Base-by-base conservation (phyloP, 2,329 filamentous ascomycete species). In the Epichloe sibirici region DNA sequence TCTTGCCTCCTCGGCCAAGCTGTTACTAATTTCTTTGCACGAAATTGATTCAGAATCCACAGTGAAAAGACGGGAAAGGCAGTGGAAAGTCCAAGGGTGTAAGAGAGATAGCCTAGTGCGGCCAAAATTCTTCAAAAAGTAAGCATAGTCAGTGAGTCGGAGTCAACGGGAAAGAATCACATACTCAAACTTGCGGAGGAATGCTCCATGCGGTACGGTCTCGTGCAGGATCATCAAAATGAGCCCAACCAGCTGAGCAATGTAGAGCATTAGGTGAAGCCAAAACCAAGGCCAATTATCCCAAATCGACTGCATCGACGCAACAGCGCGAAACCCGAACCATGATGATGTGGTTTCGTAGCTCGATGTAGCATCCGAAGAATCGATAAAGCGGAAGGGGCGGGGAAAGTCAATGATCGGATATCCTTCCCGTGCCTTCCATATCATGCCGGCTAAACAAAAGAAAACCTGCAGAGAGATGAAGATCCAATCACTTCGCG, bases 261-360 rank as follows among this genome's bases (percentile, higher is more conserved):
- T 25, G 48, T 57, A 57, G 37, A 57, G 51, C 15, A 57, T 46
- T 4, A 53, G 35, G 31, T 57, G 55, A 12, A 57, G 53, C 7
- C 43, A 52, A 37, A 57, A 57, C 55, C 55, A 57, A 2, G 53
- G 53, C 55, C 53, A 53, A 15, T 49, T 34, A 4, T 47, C 17
- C 17, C 17, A 38, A 8, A 53, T 6, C 2, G 51, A 43, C 12
- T n/a, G 4, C 8, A 52, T 9, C 2, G 55, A 49, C 12, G 48
- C 17, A 17, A 52, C 55, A 8, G 15, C 46, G 8, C 45, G 39
- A 17, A 43, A n/a, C 34, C 52, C 47, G 3, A 53, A 3, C 45
- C 40, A 52, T 9, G 25, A 34, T 13, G 17, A 44, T 4, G 31
- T n/a, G n/a, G 25, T 17, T 23, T 11, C n/a, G 13, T 34, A 11